Conservation (phyloP, 257 asterid species). For the Striga asiatica region DNA sequence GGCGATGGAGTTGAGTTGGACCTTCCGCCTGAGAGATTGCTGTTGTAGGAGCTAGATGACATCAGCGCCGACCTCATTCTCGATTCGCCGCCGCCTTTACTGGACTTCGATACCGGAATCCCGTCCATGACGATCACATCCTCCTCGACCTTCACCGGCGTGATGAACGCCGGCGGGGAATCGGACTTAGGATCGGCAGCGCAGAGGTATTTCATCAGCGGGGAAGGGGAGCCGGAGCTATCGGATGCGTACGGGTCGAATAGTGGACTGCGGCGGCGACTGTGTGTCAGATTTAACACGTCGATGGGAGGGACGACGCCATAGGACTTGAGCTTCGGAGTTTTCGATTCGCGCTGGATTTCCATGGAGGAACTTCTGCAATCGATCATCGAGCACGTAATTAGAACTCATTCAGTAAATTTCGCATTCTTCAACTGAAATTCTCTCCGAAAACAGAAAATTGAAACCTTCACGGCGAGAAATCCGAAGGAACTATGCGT, state of each 20-base stretch:
- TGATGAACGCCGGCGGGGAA: slow-evolving; percentile 19
- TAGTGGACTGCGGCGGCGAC: slow-evolving; percentile 23
- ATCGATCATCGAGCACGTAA: slow-evolving; percentile 11
- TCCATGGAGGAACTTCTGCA: slow-evolving; percentile 41
- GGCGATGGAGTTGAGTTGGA: slow-evolving; percentile 15
- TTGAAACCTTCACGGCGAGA: slow-evolving; percentile 2
- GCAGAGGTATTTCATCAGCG: slow-evolving; percentile 33
- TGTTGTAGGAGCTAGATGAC: slow-evolving; percentile 24
- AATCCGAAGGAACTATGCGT: background rate
- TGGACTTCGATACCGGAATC: slow-evolving; percentile 37
- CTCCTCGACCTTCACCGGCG: slow-evolving; percentile 45
- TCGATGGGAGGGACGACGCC: slow-evolving; percentile 28
- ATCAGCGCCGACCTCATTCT: slow-evolving; percentile 23
- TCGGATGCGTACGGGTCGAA: slow-evolving; percentile 57
- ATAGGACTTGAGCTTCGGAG: slow-evolving; percentile 28
- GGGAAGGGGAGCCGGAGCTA: slow-evolving; percentile 32
- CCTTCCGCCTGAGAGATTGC: slow-evolving; percentile 15
- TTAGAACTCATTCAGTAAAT: background rate
- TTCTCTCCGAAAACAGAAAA: slow-evolving; percentile 3
- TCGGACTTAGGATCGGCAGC: slow-evolving; percentile 21
- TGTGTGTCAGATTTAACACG: slow-evolving; percentile 18
- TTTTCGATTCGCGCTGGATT: slow-evolving; percentile 22
- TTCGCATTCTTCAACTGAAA: background rate
- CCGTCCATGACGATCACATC: slow-evolving; percentile 81
- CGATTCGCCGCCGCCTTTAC: slow-evolving; percentile 16